Percentiles rank a stretch among this genome's conserved stretches.
Evolutionary conservation across 139 green algal species (phyloP).

Genomic region (Choricystis sp.): DNA sequence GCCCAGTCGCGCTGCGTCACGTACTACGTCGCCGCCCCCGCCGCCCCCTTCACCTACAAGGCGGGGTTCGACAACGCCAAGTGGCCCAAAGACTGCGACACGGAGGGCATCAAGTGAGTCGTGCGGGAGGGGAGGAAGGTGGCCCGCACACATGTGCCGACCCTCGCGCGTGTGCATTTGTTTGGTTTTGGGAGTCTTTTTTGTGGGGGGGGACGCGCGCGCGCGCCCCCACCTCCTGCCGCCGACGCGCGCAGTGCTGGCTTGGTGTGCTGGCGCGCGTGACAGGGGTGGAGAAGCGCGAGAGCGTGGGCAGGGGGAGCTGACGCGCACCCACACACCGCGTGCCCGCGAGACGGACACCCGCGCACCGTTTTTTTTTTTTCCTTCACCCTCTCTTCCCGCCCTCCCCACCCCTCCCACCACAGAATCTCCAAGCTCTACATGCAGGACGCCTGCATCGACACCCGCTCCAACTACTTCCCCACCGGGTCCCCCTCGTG

Average conservation of each 20-base stretch:
- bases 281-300: too few relatives aligned
- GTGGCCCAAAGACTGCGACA: background rate
- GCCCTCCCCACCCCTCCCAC: background rate
- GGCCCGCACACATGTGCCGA: too few relatives aligned
- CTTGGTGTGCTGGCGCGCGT: too few relatives aligned
- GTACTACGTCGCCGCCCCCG: background rate
- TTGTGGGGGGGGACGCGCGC: too few relatives aligned
- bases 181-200: too few relatives aligned
- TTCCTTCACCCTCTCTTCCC: background rate
- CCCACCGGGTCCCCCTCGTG: background rate
- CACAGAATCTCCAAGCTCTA: background rate
- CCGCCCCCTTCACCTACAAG: background rate
- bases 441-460: background rate
- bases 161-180: too few relatives aligned
- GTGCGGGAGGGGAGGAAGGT: background rate
- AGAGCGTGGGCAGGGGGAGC: too few relatives aligned
- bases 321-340: too few relatives aligned
- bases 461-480: background rate
- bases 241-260: too few relatives aligned
- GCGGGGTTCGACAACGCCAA: background rate
- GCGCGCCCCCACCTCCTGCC: too few relatives aligned
- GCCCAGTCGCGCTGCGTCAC: background rate
- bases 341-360: background rate
- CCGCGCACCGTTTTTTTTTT: too few relatives aligned
- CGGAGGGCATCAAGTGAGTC: background rate